These are phyloP conservation scores for Hawksworthiomyces lignivorus DNA, from an alignment of 2,329 filamentous ascomycete genomes.

Conservation along the genomic window DNA sequence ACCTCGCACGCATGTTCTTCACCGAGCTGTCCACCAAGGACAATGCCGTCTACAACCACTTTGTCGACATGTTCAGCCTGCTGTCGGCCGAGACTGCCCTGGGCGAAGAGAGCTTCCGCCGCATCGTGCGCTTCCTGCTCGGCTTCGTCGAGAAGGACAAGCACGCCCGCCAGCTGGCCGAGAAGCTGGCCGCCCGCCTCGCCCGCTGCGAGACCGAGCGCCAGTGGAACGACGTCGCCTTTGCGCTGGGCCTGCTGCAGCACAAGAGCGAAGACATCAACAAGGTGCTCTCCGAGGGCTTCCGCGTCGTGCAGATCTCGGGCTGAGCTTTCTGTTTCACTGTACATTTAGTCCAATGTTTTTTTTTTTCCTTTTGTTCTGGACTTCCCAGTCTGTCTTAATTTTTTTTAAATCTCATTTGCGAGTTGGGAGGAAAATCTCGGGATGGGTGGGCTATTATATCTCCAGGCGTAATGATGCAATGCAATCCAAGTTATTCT, in stretches of 20 bases:
- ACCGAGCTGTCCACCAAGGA: slow-evolving; percentile 96
- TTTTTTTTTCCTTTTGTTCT: background rate
- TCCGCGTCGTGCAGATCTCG: slow-evolving; percentile 58
- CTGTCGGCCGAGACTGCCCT: slow-evolving; percentile 74
- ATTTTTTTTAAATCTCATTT: too few relatives aligned
- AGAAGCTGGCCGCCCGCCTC: slow-evolving; percentile 84
- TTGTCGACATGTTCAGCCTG: slow-evolving; percentile 97
- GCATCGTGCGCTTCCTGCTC: slow-evolving; percentile 85
- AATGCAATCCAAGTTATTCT: too few relatives aligned
- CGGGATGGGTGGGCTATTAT: too few relatives aligned
- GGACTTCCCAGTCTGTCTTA: too few relatives aligned
- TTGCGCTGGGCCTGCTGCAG: slow-evolving; percentile 77
- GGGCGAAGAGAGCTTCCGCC: slow-evolving; percentile 76
- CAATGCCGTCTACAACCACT: slow-evolving; percentile 98
- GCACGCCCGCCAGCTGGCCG: slow-evolving; percentile 87
- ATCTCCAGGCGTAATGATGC: too few relatives aligned
- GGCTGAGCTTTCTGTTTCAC: background rate
- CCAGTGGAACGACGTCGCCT: slow-evolving; percentile 97
- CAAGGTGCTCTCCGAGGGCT: slow-evolving; percentile 68
- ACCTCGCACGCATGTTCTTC: slow-evolving; percentile 97
- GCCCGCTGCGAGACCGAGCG: slow-evolving; percentile 82
- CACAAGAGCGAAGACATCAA: slow-evolving; percentile 90
- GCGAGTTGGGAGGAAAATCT: too few relatives aligned
- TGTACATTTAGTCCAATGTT: background rate
- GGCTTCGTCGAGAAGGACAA: slow-evolving; percentile 99